A percentile compares a stretch with the other conserved stretches of the same genome.
These are phyloP conservation scores for Citrus trifoliata DNA, from an alignment of 345 rosid species.

Conservation along the genomic window DNA sequence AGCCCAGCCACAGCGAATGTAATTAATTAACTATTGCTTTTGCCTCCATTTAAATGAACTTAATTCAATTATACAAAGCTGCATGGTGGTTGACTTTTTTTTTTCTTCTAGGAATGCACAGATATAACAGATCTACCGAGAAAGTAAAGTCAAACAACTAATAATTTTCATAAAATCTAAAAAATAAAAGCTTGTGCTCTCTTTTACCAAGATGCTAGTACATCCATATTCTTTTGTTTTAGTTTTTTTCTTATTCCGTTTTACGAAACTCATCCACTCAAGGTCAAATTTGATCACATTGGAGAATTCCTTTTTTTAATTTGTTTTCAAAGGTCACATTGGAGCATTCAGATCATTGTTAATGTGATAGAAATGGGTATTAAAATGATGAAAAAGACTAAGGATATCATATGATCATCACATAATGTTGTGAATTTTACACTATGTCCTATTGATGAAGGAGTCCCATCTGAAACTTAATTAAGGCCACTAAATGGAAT, in stretches of 20 bases:
- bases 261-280: no score
- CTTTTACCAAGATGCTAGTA: neutral
- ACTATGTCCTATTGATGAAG: constrained; percentile 16
- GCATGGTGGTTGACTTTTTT: constrained; percentile 28
- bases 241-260: neutral
- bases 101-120: neutral
- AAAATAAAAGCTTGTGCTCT: constrained; percentile 11
- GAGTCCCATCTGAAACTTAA: neutral
- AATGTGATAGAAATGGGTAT: neutral
- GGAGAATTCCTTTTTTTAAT: no score
- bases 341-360: neutral
- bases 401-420: neutral
- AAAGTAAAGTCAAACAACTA: constrained; percentile 38
- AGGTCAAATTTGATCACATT: no score
- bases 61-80: constrained; percentile 10
- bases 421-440: constrained; percentile 18
- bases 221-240: neutral
- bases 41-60: neutral
- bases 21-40: constrained; percentile 1
- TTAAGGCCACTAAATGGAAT: constrained; percentile 5
- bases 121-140: constrained; percentile 28
- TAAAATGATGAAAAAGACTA: neutral
- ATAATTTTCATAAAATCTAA: constrained; percentile 17
- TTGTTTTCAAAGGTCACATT: no score
- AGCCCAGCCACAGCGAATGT: neutral